Conservation (phyloP, 2,329 filamentous ascomycete genomes). For the Didymosphaeria variabile region DNA sequence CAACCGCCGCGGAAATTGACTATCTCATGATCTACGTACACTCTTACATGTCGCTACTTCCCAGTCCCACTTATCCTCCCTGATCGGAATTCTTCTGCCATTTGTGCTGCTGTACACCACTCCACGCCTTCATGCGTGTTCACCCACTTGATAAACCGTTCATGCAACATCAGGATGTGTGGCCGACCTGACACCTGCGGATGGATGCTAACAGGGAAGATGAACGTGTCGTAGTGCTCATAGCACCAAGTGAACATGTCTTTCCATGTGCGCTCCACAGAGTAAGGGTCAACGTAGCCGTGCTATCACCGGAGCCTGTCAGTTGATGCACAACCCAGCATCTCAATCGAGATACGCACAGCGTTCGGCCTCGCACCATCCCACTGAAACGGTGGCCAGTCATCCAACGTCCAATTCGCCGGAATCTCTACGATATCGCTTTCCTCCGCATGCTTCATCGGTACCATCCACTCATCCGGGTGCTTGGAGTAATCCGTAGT, state of each 20-base stretch:
- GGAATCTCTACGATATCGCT: constrained; percentile 53
- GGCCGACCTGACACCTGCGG: constrained; percentile 55
- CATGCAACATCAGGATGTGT: constrained; percentile 55
- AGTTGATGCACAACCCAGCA: not conserved
- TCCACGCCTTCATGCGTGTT: constrained; percentile 54
- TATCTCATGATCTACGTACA: not conserved
- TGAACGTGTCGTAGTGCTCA: constrained; percentile 52
- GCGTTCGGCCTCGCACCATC: constrained; percentile 26
- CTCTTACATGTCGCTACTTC: not conserved
- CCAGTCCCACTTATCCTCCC: constrained; percentile 14
- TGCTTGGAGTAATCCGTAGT: constrained; percentile 36
- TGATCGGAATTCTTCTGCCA: constrained; percentile 9
- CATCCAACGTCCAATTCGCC: constrained; percentile 54
- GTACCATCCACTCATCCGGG: constrained; percentile 42
- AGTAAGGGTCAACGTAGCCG: constrained; percentile 50
- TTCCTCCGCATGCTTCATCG: constrained; percentile 36
- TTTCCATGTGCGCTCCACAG: constrained; percentile 51
- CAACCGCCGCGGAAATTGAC: not conserved
- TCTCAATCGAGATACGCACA: constrained; percentile 4
- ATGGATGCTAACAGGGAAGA: constrained; percentile 53
- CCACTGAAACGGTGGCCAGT: constrained; percentile 52
- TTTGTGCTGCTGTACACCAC: constrained; percentile 21
- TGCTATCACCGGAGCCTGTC: constrained; percentile 21
- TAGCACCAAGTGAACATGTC: constrained; percentile 55
- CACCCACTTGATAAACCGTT: constrained; percentile 53